phyloP scores from a whole-genome alignment of 2,329 filamentous ascomycete genomes.

The Fusarium incarnatum region DNA sequence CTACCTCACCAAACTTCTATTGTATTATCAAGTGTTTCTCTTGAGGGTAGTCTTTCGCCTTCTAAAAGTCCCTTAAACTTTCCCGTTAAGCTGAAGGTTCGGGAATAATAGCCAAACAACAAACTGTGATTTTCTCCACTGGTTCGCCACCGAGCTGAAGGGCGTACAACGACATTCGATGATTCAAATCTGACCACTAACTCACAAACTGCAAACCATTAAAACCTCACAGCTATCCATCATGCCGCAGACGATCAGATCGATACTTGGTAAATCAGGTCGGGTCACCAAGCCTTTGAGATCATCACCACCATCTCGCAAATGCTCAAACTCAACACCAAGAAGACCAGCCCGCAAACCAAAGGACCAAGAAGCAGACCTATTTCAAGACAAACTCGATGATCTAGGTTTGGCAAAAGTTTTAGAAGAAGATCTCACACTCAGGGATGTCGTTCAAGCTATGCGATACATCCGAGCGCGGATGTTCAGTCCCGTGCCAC shows the following conservation, averaged over 20 bases:
- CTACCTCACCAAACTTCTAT: neutral
- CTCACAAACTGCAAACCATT: neutral
- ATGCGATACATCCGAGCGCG: slow-evolving; percentile 69
- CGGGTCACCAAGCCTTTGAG: slow-evolving; percentile 51
- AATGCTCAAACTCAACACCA: slow-evolving; percentile 41
- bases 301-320: slow-evolving; percentile 22
- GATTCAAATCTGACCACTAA: neutral
- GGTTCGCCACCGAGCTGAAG: slow-evolving; percentile 33
- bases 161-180: slow-evolving; percentile 7
- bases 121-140: slow-evolving; percentile 20
- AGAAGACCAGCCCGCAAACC: slow-evolving; percentile 42
- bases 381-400: slow-evolving; percentile 64
- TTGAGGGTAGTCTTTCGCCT: neutral
- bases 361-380: slow-evolving; percentile 43
- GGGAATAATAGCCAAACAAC: neutral
- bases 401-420: slow-evolving; percentile 69
- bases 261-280: slow-evolving; percentile 54
- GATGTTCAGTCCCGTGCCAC: slow-evolving; percentile 75
- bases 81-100: neutral
- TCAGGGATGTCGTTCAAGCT: slow-evolving; percentile 73
- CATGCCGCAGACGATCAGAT: slow-evolving; percentile 52
- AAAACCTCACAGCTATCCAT: neutral
- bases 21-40: neutral
- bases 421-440: slow-evolving; percentile 65
- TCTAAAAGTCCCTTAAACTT: neutral